Evolutionary conservation across 192 early-diverging fungal species (phyloP).

Genomic region (Borealophlyctis nickersoniae): DNA sequence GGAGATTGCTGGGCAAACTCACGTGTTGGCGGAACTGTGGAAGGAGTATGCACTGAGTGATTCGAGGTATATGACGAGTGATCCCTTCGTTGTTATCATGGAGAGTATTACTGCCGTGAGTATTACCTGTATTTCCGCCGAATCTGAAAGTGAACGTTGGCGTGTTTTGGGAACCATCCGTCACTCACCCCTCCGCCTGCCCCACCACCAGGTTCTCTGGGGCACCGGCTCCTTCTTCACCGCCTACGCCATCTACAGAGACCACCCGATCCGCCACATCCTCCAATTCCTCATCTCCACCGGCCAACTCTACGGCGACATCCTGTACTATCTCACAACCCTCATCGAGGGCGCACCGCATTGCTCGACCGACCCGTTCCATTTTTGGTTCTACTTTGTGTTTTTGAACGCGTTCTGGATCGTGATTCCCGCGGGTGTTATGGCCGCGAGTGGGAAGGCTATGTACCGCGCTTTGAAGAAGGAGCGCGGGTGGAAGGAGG

Average conservation of each 20-base stretch:
- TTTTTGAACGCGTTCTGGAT: constrained; percentile 83
- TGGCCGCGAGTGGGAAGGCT: constrained; percentile 21
- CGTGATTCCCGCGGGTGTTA: constrained; percentile 60
- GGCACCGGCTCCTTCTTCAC: constrained; percentile 36
- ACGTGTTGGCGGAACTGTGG: constrained; percentile 74
- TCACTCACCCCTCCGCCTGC: background rate
- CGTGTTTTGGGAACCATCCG: background rate
- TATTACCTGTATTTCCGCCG: background rate
- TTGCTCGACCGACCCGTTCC: constrained; percentile 70
- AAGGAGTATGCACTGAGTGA: constrained; percentile 89
- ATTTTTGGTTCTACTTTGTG: constrained; percentile 91
- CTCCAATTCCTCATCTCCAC: constrained; percentile 52
- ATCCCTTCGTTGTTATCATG: constrained; percentile 79
- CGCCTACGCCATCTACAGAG: constrained; percentile 32
- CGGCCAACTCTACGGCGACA: constrained; percentile 77
- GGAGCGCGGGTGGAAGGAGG: constrained; percentile 8
- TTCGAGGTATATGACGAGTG: constrained; percentile 81
- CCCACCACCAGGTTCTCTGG: constrained; percentile 38
- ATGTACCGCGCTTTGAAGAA: constrained; percentile 28
- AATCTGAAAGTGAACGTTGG: background rate
- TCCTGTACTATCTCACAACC: constrained; percentile 77
- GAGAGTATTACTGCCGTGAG: constrained; percentile 82
- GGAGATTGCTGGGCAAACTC: constrained; percentile 64
- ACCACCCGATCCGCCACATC: constrained; percentile 42
- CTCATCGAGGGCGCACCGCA: constrained; percentile 50